A percentile compares a stretch with the other conserved stretches of the same genome.
Conservation (phyloP, 768 basidiomycete genomes). For the Leucocoprinus birnbaumii region DNA sequence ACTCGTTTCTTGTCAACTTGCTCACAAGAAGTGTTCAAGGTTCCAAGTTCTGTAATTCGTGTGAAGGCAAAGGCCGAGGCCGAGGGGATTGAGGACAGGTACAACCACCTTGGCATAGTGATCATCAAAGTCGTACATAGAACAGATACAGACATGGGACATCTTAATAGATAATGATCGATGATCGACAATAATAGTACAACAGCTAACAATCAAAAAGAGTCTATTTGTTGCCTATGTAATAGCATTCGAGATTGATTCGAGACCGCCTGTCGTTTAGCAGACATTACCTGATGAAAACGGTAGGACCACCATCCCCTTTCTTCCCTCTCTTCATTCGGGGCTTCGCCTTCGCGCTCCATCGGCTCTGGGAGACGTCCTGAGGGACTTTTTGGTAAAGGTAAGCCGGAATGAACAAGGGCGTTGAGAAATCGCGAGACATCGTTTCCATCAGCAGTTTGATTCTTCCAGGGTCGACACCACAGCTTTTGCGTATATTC, state of each 20-base stretch:
- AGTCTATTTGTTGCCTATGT: not conserved
- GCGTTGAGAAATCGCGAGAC: conserved; percentile 32
- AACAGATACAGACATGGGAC: no score
- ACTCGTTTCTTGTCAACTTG: no score
- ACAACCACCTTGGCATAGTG: no score
- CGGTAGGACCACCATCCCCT: conserved; percentile 72
- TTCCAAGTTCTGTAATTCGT: no score
- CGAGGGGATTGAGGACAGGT: no score
- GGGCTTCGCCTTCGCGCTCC: conserved; percentile 14
- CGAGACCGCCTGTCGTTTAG: conserved; percentile 7
- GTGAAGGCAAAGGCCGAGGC: no score
- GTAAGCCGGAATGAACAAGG: conserved; percentile 41
- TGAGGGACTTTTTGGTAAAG: conserved; percentile 74
- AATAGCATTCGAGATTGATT: not conserved
- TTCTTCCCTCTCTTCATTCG: conserved; percentile 58
- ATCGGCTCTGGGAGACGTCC: conserved; percentile 39
- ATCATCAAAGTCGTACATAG: no score
- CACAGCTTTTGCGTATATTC: conserved; percentile 1
- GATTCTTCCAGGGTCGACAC: conserved; percentile 15
- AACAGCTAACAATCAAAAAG: no score
- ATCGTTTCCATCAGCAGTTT: conserved; percentile 23
- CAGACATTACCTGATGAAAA: conserved; percentile 56
- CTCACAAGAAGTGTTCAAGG: no score
- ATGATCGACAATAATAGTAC: no score
- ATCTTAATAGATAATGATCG: no score